Base-by-base conservation (phyloP, 331 rosid genomes). In the Malus hybrid region DNA sequence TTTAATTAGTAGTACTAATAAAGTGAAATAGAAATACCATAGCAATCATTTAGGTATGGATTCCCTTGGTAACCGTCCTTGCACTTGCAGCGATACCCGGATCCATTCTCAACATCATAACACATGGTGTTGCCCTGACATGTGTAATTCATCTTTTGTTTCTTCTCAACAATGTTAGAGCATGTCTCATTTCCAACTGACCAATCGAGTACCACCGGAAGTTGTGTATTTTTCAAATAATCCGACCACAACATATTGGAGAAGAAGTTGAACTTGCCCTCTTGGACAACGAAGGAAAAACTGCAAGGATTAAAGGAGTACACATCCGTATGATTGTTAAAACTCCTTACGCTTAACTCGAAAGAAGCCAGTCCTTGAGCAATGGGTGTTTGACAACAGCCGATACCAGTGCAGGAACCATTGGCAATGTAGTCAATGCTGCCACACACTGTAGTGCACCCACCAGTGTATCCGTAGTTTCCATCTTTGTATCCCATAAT, bases 201-300 rank as follows among this genome's bases (percentile, higher is more conserved):
- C 82, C 82, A 78, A 72, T 78, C 82, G 3, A 65, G 66, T 34
- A 78, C 77, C 3, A 13, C 16, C 4, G 66, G 67, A 78, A 77
- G 16, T 2, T 9, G 19, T 8, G 22, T 3, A 7, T 0, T 22
- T 48, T 1, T 14, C 39, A 68, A 44, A 3, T 24, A 10, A 28
- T 28, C 26, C 16, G 1, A 2, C 44, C 3, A 46, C 2, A 10
- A 20, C 33, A 63, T 70, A 63, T 3, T 6, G 20, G 10, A 5
- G 16, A 48, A 10, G 77, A 78, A 64, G 63, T 64, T 28, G 58
- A 72, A 72, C 61, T 24, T 26, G 18, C 52, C 13, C 7, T 64
- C 22, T 28, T 44, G 24, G 10, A 39, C 66, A 6, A 63, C 50
- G 56, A 75, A 82, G 2, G 78, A 72, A 22, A 8, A 78, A 34